Evolutionary conservation across 345 rosid species (phyloP).

Genomic region (Salix viminalis): DNA sequence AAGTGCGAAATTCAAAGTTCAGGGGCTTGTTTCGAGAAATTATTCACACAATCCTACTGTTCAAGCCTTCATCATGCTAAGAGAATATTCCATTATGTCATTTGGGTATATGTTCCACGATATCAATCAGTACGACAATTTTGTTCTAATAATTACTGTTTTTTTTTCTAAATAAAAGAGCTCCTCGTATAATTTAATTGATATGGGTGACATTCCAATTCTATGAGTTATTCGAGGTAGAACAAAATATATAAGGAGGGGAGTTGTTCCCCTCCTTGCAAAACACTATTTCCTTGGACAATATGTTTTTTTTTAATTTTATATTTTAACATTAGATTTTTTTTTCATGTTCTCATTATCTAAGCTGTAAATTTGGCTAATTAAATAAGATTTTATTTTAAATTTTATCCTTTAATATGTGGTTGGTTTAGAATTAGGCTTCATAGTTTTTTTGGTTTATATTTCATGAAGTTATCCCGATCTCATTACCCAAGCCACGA

Average conservation of each 20-base stretch:
- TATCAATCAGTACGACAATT: background rate
- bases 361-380: accelerated
- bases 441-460: too few relatives aligned
- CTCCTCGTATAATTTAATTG: background rate
- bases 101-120: too few relatives aligned
- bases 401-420: too few relatives aligned
- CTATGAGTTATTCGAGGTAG: background rate
- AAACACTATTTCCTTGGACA: too few relatives aligned
- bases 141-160: background rate
- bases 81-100: background rate
- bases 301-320: too few relatives aligned
- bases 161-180: background rate
- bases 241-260: too few relatives aligned
- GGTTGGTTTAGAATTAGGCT: too few relatives aligned
- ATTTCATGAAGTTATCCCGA: too few relatives aligned
- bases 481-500: accelerated
- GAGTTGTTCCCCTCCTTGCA: too few relatives aligned
- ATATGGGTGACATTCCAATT: background rate
- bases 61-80: background rate
- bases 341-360: accelerated
- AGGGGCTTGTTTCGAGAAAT: background rate
- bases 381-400: too few relatives aligned
- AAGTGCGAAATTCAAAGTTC: background rate
- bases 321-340: too few relatives aligned
- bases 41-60: background rate